Conservation (phyloP, 148 eudicot genomes). For the Dysphania ambrosioides region DNA sequence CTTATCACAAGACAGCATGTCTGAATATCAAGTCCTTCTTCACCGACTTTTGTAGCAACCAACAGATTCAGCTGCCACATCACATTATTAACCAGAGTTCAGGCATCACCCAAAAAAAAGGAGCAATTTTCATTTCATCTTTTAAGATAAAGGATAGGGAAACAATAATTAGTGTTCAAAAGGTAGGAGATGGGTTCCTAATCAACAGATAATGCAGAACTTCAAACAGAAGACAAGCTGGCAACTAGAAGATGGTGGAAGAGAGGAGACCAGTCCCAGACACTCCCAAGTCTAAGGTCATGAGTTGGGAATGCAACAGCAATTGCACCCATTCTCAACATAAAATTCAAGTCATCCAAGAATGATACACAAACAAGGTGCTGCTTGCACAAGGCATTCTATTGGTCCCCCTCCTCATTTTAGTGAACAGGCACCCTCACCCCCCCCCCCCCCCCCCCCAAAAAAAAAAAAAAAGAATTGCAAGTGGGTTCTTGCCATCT, state of each 20-base stretch:
- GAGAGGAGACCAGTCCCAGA: not conserved
- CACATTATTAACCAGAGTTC: conserved; percentile 4
- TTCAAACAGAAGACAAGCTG: not conserved
- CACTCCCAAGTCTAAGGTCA: not conserved
- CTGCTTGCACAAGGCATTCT: not conserved
- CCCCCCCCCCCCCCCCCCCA: no score
- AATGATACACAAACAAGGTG: not conserved
- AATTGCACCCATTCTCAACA: not conserved
- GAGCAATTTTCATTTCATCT: not conserved
- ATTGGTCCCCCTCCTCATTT: not conserved
- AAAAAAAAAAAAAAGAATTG: no score
- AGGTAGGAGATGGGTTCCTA: not conserved
- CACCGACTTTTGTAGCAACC: conserved; percentile 97
- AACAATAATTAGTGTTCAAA: not conserved
- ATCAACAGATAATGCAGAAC: not conserved
- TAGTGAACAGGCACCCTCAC: not conserved
- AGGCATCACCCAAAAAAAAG: not conserved
- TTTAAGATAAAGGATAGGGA: not conserved
- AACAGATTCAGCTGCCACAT: conserved; percentile 79
- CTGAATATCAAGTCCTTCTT: conserved; percentile 99
- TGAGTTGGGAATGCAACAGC: not conserved
- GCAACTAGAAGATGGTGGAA: no score
- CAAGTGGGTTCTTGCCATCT: no score
- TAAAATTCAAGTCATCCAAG: not conserved
- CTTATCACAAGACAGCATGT: conserved; percentile 97